phyloP scores from a whole-genome alignment of 2,329 filamentous ascomycete genomes.

The Arthrobotrys entomopaga region DNA sequence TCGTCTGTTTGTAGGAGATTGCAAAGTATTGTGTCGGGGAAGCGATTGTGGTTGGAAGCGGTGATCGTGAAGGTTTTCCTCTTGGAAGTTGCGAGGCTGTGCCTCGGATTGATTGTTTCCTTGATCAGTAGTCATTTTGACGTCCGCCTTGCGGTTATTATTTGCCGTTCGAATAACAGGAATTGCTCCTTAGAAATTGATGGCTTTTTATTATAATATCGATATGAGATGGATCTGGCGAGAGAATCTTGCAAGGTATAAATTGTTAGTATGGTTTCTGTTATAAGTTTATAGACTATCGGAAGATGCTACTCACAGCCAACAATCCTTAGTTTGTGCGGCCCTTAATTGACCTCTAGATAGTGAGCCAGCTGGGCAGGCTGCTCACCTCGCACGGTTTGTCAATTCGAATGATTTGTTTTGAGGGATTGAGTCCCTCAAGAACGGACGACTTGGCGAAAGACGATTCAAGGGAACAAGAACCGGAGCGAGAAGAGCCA shows the following conservation, averaged over 20 bases:
- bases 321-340: constrained; percentile 14
- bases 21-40: constrained; percentile 56
- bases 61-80: constrained; percentile 58
- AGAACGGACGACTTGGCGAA: constrained; percentile 5
- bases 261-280: not conserved
- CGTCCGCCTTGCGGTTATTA: too few species aligned
- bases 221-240: constrained; percentile 9
- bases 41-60: constrained; percentile 59
- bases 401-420: constrained; percentile 47
- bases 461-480: constrained; percentile 34
- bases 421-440: constrained; percentile 44
- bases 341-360: constrained; percentile 44
- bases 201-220: constrained; percentile 19
- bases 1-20: constrained; percentile 18
- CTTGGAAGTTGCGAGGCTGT: constrained; percentile 23
- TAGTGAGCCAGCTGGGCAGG: constrained; percentile 54
- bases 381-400: constrained; percentile 53
- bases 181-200: not conserved
- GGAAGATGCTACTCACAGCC: constrained; percentile 27
- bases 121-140: constrained; percentile 43
- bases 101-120: constrained; percentile 20
- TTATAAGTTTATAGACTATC: not conserved
- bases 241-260: not conserved
- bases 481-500: constrained; percentile 40
- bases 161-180: too few species aligned